Evolutionary conservation across 2,329 filamentous ascomycete genomes (phyloP), one percentile per base, ranked within the genome.

Genomic region (Botrytis sinoallii): DNA sequence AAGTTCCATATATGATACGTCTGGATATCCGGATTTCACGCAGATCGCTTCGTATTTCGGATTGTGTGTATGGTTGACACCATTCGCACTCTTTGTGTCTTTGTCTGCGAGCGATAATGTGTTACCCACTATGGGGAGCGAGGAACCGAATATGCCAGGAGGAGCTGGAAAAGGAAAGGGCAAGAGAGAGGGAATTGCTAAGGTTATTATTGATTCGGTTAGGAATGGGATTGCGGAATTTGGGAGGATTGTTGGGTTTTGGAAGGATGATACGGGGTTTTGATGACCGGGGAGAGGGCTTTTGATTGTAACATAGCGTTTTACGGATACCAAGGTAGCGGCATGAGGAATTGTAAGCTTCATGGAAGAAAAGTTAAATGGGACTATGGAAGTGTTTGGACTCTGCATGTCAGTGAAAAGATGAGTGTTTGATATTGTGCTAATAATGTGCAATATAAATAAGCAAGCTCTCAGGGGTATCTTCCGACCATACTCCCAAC

Each of bases 21-120:
- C 86, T 72, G 83, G 89, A 70, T 81, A 94, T 63, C 96, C 96
- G 0, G 91, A 89, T 55, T 99, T 99, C 82, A 95, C 93, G 29
- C 94, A 98, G 84, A 96, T 98, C 63, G 94, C 96, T 0, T 95
- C 93, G 0, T 99, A 96, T 83, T 99, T 99, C 81, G 96, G 96
- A 0, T 86, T 99, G 3, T 97, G 95, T 79, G 95, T 99, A 0
- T 99, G 96, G 96, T 87, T 99, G 1, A 93, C 98, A 0, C 96
- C 96, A 0, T 99, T 99, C 81, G 91, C 95, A 25, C 87, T 99
- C 22, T 99, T 99, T 81, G 95, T 99, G 69, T 97, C 93, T 79
- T 84, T 99, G 60, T 97, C 93, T 29, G 96, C 96, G 0, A 94
- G 94, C 72, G 96, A 99, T 81, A 98, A 98, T 81, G 93, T 98